Percentiles rank a stretch among this genome's conserved stretches.
Evolutionary conservation across 805 yeast species (phyloP).

Genomic region (Sungouiozyma ichnusensis): DNA sequence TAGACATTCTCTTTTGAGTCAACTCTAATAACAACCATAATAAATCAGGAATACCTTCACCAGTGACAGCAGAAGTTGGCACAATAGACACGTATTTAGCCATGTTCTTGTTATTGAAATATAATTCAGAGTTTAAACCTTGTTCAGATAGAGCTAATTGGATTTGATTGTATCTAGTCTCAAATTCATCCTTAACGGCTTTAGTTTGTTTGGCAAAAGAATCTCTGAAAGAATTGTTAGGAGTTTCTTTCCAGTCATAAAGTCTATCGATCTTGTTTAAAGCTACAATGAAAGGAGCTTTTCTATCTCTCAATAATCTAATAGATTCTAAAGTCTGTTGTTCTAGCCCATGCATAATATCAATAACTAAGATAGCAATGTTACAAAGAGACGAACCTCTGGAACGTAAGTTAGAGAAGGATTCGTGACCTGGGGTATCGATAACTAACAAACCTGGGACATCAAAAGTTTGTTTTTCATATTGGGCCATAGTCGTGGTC

Average conservation of each 20-base stretch:
- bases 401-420: slow-evolving; percentile 91
- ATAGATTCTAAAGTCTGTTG: slow-evolving; percentile 96
- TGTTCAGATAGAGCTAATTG: slow-evolving; percentile 92
- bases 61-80: slow-evolving; percentile 98
- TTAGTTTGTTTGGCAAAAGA: slow-evolving; percentile 72
- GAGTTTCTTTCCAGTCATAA: slow-evolving; percentile 84
- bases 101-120: slow-evolving; percentile 89
- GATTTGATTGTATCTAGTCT: slow-evolving; percentile 73
- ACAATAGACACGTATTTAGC: slow-evolving; percentile 90
- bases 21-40: slow-evolving; percentile 89
- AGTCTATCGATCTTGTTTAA: slow-evolving; percentile 95
- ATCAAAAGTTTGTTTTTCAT: slow-evolving; percentile 76
- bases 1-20: slow-evolving; percentile 97
- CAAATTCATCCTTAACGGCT: slow-evolving; percentile 86
- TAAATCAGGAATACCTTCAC: slow-evolving; percentile 99
- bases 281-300: slow-evolving; percentile 97
- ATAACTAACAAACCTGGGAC: slow-evolving; percentile 95
- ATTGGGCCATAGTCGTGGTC: slow-evolving; percentile 82
- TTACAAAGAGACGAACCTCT: slow-evolving; percentile 99
- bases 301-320: slow-evolving; percentile 83
- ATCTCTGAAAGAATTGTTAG: slow-evolving; percentile 94
- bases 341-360: slow-evolving; percentile 98
- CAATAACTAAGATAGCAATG: slow-evolving; percentile 96
- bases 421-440: slow-evolving; percentile 99
- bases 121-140: slow-evolving; percentile 94